Base-by-base conservation (phyloP, 495 filamentous ascomycete species). In the Podospora conica region DNA sequence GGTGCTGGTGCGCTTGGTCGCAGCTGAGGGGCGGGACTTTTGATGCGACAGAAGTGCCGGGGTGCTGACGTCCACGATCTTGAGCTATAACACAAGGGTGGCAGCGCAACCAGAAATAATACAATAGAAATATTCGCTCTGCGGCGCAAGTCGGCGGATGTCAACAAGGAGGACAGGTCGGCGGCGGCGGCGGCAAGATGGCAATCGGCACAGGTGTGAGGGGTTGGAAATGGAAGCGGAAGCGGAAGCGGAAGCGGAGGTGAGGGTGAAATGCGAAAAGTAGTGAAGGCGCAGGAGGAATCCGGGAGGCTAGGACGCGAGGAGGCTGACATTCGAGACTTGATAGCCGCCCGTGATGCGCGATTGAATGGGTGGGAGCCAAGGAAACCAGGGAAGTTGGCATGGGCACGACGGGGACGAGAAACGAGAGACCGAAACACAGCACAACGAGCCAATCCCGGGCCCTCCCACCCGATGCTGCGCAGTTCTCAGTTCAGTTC, bases 341-440 rank as follows among this genome's bases (percentile, higher is more conserved):
- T 60, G 65, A 66, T 66, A 66, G 58, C 53, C 59, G 63, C 63
- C 63, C 63, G 25, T 53, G 65, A 56, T 55, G 65, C 65, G 48
- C 31, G 28, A 20, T 24, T 24, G 64, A 21, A 33, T 25, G 22
- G 18, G 40, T 48, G 40, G 60, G 22, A 25, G 60, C 31, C 60
- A 53, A 62, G 61, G 48, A 58, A 55, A 48, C 27, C 22, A 24
- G 59, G 21, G 25, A 65, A 63, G 25, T 53, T 53, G 63, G 55
- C 63, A 65, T 31, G 33, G 63, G 63, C 29, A 22, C 63, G 29
- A 31, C n/a, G n/a, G n/a, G n/a, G n/a, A n/a, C n/a, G n/a, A n/a
- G n/a, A n/a, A n/a, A n/a, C 55, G 58, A 27, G 9, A 31, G 55
- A 63, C 48, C 61, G 61, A 63, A 63, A 63, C 61, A 63, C n/a